A percentile compares a stretch with the other conserved stretches of the same genome.
Conservation (phyloP, 805 yeast genomes). For the Metschnikowia henanensis region DNA sequence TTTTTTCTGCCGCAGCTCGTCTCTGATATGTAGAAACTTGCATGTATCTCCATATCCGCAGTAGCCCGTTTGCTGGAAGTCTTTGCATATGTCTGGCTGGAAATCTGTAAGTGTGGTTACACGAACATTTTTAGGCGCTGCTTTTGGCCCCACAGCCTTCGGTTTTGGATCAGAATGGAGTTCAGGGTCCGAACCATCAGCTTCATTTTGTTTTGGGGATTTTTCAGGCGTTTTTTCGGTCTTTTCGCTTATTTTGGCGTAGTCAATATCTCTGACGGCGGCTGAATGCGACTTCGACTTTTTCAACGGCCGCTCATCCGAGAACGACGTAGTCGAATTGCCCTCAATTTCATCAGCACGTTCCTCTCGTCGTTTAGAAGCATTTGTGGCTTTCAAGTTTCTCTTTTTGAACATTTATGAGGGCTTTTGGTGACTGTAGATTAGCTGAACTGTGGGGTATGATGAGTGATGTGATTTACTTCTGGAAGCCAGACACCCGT, state of each 20-base stretch:
- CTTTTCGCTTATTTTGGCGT: background rate
- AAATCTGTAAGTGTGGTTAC: constrained; percentile 77
- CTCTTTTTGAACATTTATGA: constrained; percentile 19
- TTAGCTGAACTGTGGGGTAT: background rate
- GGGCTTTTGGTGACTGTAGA: background rate
- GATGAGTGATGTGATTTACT: too few species aligned
- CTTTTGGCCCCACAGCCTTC: constrained; percentile 23
- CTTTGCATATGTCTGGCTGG: constrained; percentile 94
- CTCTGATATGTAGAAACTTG: constrained; percentile 89
- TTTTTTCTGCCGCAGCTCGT: constrained; percentile 74
- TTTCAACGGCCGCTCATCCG: constrained; percentile 1
- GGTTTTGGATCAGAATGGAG: too few species aligned
- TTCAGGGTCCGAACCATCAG: too few species aligned
- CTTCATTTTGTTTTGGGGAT: too few species aligned
- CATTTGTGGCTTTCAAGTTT: constrained; percentile 8
- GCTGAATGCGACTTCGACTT: background rate
- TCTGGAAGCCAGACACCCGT: constrained; percentile 6
- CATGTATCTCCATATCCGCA: constrained; percentile 98
- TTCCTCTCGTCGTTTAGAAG: constrained; percentile 9
- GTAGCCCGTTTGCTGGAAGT: constrained; percentile 84
- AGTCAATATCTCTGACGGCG: background rate
- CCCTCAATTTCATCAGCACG: background rate
- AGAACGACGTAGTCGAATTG: background rate
- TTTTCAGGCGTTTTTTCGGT: background rate
- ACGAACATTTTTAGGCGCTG: constrained; percentile 44